Conservation (phyloP, 2,329 filamentous ascomycete species). For the Colletotrichum musicola region DNA sequence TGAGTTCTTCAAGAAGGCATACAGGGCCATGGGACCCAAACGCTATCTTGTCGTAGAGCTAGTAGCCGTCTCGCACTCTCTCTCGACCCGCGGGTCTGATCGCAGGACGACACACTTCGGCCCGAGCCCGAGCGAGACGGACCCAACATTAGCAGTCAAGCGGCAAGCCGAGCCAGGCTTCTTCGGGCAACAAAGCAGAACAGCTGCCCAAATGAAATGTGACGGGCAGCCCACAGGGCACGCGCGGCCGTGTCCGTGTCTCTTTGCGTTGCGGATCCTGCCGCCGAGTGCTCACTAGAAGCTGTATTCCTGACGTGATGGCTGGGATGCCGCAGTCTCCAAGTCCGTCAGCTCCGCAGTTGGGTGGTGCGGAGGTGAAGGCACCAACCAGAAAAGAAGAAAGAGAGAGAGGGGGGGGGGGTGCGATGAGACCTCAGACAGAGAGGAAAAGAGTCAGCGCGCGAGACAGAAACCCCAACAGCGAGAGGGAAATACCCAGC, state of each 20-base stretch:
- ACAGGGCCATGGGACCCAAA: background rate
- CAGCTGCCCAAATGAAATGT: slow-evolving; percentile 24
- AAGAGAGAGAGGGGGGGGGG: no score
- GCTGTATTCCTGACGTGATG: slow-evolving; percentile 4
- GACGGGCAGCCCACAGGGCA: slow-evolving; percentile 18
- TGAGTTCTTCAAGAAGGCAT: background rate
- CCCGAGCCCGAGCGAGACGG: slow-evolving; percentile 17
- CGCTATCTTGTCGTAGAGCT: background rate
- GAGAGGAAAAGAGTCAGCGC: no score
- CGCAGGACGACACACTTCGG: slow-evolving; percentile 10
- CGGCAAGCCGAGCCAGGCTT: slow-evolving; percentile 6
- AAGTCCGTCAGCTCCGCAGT: slow-evolving; percentile 12
- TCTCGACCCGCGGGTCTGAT: background rate
- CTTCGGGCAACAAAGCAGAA: slow-evolving; percentile 21
- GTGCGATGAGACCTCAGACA: no score
- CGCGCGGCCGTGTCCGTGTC: slow-evolving; percentile 18
- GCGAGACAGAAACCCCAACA: background rate
- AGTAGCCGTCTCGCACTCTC: background rate
- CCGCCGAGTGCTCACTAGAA: slow-evolving; percentile 9
- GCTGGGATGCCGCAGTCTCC: slow-evolving; percentile 22
- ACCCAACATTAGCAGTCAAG: no score
- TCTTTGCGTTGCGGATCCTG: slow-evolving; percentile 32
- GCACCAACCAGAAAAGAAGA: background rate
- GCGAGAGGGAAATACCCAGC: background rate
- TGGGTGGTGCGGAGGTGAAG: slow-evolving; percentile 9